Evolutionary conservation across 2,329 filamentous ascomycete species (phyloP).

Genomic region (Epichloe coenophiala): DNA sequence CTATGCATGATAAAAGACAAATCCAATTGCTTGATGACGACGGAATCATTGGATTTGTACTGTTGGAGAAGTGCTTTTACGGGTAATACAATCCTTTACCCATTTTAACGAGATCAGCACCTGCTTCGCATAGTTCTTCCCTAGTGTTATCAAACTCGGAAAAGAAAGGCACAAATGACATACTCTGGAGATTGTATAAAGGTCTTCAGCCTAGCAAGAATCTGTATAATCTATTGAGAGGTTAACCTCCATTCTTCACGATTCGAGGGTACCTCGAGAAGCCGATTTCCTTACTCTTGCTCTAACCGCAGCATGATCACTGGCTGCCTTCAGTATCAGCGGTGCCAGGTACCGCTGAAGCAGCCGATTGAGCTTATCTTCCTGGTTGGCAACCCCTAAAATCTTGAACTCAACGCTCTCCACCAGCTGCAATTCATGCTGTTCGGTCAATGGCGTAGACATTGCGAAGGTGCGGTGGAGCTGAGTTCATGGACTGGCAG

Average conservation of each 20-base stretch:
- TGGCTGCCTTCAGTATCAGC: slow-evolving; percentile 73
- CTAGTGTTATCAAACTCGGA: neutral
- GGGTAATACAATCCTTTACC: slow-evolving; percentile 55
- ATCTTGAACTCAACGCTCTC: slow-evolving; percentile 80
- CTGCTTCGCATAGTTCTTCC: neutral
- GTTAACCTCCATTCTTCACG: neutral
- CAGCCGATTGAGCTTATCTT: slow-evolving; percentile 66
- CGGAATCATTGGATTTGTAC: slow-evolving; percentile 63
- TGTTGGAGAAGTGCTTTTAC: slow-evolving; percentile 76
- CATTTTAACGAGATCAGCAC: neutral
- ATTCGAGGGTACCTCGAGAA: neutral
- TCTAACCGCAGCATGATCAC: slow-evolving; percentile 66
- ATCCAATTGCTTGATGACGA: slow-evolving; percentile 77
- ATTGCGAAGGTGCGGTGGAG: slow-evolving; percentile 13
- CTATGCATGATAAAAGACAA: slow-evolving; percentile 83
- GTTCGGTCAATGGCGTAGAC: slow-evolving; percentile 33
- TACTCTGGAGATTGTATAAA: slow-evolving; percentile 40
- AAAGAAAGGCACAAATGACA: slow-evolving; percentile 10
- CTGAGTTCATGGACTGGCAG: neutral
- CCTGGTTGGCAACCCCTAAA: slow-evolving; percentile 62
- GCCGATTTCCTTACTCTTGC: slow-evolving; percentile 44
- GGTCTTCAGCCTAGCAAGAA: slow-evolving; percentile 37
- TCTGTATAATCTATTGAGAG: slow-evolving; percentile 33
- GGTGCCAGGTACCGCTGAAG: slow-evolving; percentile 70
- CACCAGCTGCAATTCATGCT: slow-evolving; percentile 68